Conservation (phyloP, 805 yeast species). For the Candida gorgasii region DNA sequence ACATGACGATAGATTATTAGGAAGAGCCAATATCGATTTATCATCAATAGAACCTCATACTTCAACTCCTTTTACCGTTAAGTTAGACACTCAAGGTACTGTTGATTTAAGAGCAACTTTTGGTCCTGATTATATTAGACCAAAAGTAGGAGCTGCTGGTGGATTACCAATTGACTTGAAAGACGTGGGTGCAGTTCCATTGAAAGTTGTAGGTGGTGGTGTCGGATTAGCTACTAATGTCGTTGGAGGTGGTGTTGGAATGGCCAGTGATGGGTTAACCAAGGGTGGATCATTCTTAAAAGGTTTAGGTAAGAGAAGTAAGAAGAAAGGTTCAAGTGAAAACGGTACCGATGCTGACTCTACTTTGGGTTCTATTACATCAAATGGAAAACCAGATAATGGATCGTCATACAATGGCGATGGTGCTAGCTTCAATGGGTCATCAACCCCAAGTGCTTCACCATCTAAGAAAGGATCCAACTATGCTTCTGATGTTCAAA, state of each 20-base stretch:
- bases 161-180: constrained; percentile 45
- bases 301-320: constrained; percentile 27
- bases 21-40: constrained; percentile 52
- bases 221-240: constrained; percentile 36
- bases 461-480: constrained; percentile 15
- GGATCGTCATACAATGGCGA: constrained; percentile 9
- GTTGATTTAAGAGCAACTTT: constrained; percentile 56
- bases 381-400: constrained; percentile 7
- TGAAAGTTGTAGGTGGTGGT: constrained; percentile 45
- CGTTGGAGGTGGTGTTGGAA: constrained; percentile 47
- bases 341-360: constrained; percentile 9
- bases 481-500: constrained; percentile 33
- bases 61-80: constrained; percentile 46
- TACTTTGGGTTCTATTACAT: constrained; percentile 1
- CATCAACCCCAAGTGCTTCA: constrained; percentile 6
- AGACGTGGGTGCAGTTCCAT: constrained; percentile 45
- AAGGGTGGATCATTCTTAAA: constrained; percentile 47
- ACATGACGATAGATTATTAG: constrained; percentile 64
- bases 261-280: constrained; percentile 47
- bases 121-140: constrained; percentile 66
- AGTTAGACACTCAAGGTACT: constrained; percentile 65
- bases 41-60: constrained; percentile 47
- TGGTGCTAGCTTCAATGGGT: not conserved
- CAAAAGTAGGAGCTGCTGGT: constrained; percentile 44
- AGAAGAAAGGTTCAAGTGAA: constrained; percentile 19